Evolutionary conservation across 2,329 filamentous ascomycete genomes (phyloP).

Genomic region (Aspergillus jensenii): DNA sequence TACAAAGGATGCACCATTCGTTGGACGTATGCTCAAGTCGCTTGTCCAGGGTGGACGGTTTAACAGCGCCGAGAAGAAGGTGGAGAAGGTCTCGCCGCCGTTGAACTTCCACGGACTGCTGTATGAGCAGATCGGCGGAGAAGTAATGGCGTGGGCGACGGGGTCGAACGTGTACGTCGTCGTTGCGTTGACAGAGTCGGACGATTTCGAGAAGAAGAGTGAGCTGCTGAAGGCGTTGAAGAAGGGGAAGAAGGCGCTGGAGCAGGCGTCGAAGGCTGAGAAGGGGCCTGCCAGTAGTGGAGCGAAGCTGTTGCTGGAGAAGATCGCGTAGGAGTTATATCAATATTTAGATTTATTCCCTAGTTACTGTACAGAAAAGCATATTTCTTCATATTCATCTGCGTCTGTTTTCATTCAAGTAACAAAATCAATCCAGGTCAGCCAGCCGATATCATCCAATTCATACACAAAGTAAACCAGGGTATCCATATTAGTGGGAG

Average conservation of each 20-base stretch:
- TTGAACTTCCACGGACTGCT: slow-evolving; percentile 78
- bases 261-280: slow-evolving; percentile 55
- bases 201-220: slow-evolving; percentile 65
- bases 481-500: not conserved
- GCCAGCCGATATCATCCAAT: not conserved
- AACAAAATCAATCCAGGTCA: not conserved
- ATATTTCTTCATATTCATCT: not conserved
- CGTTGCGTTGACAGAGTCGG: slow-evolving; percentile 74
- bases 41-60: slow-evolving; percentile 87
- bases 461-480: not conserved
- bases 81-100: slow-evolving; percentile 71
- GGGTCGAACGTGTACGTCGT: slow-evolving; percentile 84
- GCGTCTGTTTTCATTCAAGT: no score
- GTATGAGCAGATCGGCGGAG: slow-evolving; percentile 75
- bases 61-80: slow-evolving; percentile 69
- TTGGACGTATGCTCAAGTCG: slow-evolving; percentile 84
- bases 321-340: slow-evolving; percentile 25
- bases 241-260: slow-evolving; percentile 69
- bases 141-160: slow-evolving; percentile 79
- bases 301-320: slow-evolving; percentile 40
- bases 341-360: not conserved
- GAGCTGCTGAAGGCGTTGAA: slow-evolving; percentile 69
- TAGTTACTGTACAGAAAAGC: slow-evolving; percentile 6
- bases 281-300: slow-evolving; percentile 52
- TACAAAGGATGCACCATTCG: slow-evolving; percentile 63